phyloP scores from a whole-genome alignment of 192 early-diverging fungal genomes.

The Podila verticillata region DNA sequence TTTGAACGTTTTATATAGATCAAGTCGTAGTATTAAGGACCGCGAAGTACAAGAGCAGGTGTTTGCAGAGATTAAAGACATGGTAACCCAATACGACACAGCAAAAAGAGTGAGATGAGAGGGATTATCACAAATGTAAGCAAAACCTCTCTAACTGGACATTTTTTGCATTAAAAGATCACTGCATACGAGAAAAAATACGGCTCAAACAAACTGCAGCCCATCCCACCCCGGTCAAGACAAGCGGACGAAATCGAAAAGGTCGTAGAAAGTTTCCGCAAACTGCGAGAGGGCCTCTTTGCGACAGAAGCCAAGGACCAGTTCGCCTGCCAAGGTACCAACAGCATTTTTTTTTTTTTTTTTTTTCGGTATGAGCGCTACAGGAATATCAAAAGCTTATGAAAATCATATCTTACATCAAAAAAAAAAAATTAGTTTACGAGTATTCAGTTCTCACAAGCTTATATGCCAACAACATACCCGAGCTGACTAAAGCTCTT shows the following conservation, averaged over 20 bases:
- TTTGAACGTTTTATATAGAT: constrained; percentile 19
- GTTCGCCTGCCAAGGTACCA: constrained; percentile 31
- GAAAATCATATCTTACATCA: too few species aligned
- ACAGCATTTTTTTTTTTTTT: not conserved
- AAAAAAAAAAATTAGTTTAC: constrained; percentile 16
- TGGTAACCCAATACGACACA: constrained; percentile 16
- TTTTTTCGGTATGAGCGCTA: too few species aligned
- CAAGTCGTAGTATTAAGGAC: constrained; percentile 44
- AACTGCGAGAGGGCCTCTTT: constrained; percentile 44
- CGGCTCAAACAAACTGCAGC: constrained; percentile 18
- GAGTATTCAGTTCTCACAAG: constrained; percentile 36
- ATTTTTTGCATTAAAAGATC: constrained; percentile 16
- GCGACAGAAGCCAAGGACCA: constrained; percentile 22
- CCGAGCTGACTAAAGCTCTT: constrained; percentile 44
- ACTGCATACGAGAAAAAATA: constrained; percentile 20
- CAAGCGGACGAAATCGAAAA: constrained; percentile 34
- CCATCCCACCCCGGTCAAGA: constrained; percentile 17
- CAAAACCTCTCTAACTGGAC: too few species aligned
- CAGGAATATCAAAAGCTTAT: too few species aligned
- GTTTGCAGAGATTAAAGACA: constrained; percentile 46
- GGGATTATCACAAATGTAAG: too few species aligned
- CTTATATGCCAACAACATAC: constrained; percentile 41
- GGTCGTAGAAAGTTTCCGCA: constrained; percentile 39
- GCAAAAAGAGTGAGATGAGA: too few species aligned
- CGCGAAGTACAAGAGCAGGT: constrained; percentile 42